These are phyloP conservation scores for Neofusicoccum sp. DNA, from an alignment of 2,329 filamentous ascomycete genomes.

Conservation along the genomic window DNA sequence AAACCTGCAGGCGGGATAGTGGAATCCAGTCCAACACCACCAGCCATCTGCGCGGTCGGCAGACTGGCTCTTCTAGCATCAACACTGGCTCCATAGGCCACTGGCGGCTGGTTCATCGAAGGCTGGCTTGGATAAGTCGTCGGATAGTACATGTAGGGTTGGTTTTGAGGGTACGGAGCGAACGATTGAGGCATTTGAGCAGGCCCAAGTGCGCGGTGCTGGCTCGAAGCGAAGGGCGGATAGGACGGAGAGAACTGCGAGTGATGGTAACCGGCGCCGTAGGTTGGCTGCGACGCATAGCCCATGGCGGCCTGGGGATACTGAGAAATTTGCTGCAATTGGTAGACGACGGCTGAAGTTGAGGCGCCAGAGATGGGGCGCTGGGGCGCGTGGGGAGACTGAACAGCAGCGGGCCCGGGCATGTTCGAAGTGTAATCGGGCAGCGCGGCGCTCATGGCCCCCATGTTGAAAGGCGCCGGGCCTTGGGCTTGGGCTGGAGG, in stretches of 20 bases:
- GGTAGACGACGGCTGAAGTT: conserved; percentile 40
- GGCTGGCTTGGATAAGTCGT: conserved; percentile 10
- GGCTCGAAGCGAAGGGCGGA: conserved; percentile 18
- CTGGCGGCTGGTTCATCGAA: conserved; percentile 29
- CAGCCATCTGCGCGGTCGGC: conserved; percentile 20
- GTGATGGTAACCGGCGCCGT: conserved; percentile 28
- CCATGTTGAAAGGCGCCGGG: conserved; percentile 35
- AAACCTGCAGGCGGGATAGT: not conserved
- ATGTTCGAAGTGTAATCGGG: conserved; percentile 34
- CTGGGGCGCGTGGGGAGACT: conserved; percentile 24
- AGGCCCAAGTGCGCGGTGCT: conserved; percentile 6
- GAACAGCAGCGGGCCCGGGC: conserved; percentile 4
- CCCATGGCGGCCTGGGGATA: conserved; percentile 28
- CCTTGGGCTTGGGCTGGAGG: conserved; percentile 28
- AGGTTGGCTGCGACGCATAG: conserved; percentile 28
- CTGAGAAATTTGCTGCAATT: conserved; percentile 39
- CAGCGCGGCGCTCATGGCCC: conserved; percentile 34
- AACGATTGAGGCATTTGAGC: conserved; percentile 11
- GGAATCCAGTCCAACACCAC: not conserved
- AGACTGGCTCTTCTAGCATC: conserved; percentile 33
- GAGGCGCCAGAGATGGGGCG: conserved; percentile 38
- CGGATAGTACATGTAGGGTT: conserved; percentile 18
- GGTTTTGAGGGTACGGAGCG: conserved; percentile 7
- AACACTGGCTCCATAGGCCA: conserved; percentile 27
- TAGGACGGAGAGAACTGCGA: conserved; percentile 32